A percentile compares a stretch with the other conserved stretches of the same genome.
Conservation (phyloP, 2,329 filamentous ascomycete genomes). For the Paraphoma chrysanthemicola region DNA sequence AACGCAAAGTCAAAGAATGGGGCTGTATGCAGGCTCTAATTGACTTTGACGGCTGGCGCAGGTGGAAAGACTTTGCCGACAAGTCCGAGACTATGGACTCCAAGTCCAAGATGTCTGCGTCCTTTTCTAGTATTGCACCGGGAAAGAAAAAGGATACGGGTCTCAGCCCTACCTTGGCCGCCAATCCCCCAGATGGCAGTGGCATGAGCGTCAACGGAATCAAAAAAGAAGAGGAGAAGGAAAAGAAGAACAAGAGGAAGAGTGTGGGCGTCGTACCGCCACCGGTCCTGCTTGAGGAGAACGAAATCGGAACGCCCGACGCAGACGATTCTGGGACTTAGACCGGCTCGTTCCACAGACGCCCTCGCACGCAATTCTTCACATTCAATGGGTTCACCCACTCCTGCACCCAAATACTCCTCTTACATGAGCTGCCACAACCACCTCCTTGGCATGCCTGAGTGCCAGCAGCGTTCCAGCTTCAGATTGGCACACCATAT, state of each 20-base stretch:
- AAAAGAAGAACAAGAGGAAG: conserved; percentile 43
- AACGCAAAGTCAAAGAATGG: conserved; percentile 98
- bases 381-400: neutral
- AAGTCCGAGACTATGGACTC: conserved; percentile 44
- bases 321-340: conserved; percentile 5
- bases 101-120: conserved; percentile 43
- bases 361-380: neutral
- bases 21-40: conserved; percentile 99
- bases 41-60: conserved; percentile 96
- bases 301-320: conserved; percentile 29
- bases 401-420: neutral
- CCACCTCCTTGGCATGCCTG: neutral
- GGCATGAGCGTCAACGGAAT: conserved; percentile 25
- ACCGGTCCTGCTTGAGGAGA: conserved; percentile 34
- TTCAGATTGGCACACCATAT: conserved; percentile 28
- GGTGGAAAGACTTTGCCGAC: conserved; percentile 83
- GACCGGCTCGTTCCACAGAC: neutral
- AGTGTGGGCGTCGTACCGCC: conserved; percentile 38
- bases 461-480: conserved; percentile 17
- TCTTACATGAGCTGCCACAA: too few species aligned
- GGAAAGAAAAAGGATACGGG: conserved; percentile 23
- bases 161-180: conserved; percentile 21
- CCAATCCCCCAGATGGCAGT: conserved; percentile 16
- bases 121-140: conserved; percentile 40
- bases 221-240: conserved; percentile 31